Evolutionary conservation across 75 land plant species (phyloP).

Genomic region (Cunninghamia lanceolata): DNA sequence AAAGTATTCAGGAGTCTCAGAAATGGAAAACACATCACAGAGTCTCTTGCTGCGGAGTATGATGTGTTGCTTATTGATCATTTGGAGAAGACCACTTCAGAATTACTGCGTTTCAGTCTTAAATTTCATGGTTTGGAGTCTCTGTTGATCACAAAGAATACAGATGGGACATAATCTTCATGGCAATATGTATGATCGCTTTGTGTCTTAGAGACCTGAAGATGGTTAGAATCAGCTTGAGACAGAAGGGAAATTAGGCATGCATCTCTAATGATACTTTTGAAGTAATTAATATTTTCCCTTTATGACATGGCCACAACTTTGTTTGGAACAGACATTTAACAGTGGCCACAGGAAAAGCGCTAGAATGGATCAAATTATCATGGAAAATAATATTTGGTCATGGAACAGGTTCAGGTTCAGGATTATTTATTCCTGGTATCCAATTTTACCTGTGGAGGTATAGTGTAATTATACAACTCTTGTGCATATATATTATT

Average conservation of each 20-base stretch:
- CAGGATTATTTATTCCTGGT: neutral
- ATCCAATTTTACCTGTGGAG: neutral
- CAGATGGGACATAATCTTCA: neutral
- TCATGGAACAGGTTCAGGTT: neutral
- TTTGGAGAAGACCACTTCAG: slow-evolving; percentile 50
- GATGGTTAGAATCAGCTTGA: neutral
- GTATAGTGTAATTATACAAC: neutral
- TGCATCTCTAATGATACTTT: neutral
- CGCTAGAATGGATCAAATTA: neutral
- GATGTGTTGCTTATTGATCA: slow-evolving; percentile 57
- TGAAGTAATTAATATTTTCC: neutral
- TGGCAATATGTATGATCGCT: neutral
- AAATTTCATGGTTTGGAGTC: slow-evolving; percentile 58
- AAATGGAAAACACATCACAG: slow-evolving; percentile 34
- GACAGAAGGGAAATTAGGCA: neutral
- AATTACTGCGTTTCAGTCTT: slow-evolving; percentile 41
- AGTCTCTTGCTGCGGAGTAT: slow-evolving; percentile 38
- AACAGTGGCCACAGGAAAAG: neutral
- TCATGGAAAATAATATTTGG: neutral
- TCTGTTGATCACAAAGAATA: slow-evolving; percentile 13
- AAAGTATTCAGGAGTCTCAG: slow-evolving; percentile 42
- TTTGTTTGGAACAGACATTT: neutral
- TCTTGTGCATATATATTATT: neutral
- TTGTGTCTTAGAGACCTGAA: neutral
- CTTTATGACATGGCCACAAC: neutral